Conservation (phyloP, 805 yeast genomes). For the Wickerhamiella lipophila region DNA sequence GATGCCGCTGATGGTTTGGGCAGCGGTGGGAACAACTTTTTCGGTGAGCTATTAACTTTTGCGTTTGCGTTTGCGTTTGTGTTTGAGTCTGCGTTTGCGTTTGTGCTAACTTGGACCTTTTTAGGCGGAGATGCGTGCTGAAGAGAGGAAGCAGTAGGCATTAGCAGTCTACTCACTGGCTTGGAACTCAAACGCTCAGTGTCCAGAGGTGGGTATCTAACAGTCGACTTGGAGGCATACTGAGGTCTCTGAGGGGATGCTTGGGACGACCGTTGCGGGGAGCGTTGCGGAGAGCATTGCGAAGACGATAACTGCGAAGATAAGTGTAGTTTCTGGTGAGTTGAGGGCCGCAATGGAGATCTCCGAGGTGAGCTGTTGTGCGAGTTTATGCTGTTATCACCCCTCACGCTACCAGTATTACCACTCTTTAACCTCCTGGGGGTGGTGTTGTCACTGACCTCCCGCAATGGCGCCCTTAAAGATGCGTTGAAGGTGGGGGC, state of each 20-base stretch:
- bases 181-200: not conserved
- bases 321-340: not conserved
- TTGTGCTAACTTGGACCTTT: not conserved
- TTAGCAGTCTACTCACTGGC: not conserved
- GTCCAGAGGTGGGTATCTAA: not conserved
- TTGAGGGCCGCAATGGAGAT: not conserved
- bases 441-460: not conserved
- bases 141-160: not conserved
- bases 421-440: not conserved
- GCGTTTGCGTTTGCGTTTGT: too few relatives aligned
- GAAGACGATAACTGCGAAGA: not conserved
- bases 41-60: not conserved
- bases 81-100: too few relatives aligned
- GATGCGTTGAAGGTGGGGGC: not conserved
- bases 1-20: not conserved
- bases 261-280: not conserved
- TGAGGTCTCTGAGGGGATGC: not conserved
- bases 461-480: not conserved
- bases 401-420: not conserved
- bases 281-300: not conserved
- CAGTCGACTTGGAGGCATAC: not conserved
- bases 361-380: not conserved
- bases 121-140: not conserved
- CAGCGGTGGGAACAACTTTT: not conserved
- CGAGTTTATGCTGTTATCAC: not conserved